A percentile compares a stretch with the other conserved stretches of the same genome.
Evolutionary conservation across 345 rosid species (phyloP).

Genomic region (Populus ilicifolia): DNA sequence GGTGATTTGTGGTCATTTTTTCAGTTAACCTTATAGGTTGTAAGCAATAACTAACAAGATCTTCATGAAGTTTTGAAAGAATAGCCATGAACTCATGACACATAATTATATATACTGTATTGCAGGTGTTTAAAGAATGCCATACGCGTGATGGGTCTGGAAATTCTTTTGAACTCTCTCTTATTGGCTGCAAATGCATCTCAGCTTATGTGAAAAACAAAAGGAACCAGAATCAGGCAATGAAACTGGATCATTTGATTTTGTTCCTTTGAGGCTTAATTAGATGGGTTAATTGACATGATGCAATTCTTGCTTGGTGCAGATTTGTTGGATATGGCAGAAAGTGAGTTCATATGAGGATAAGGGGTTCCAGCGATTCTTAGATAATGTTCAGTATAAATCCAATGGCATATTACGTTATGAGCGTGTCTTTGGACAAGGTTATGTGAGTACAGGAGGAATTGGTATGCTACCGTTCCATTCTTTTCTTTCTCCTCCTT

Average conservation of each 20-base stretch:
- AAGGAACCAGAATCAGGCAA: slow-evolving; percentile 95
- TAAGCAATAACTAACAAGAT: neutral
- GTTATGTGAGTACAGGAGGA: slow-evolving; percentile 97
- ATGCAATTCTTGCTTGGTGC: slow-evolving; percentile 26
- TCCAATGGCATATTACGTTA: slow-evolving; percentile 77
- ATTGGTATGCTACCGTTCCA: slow-evolving; percentile 42
- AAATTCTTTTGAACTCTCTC: slow-evolving; percentile 71
- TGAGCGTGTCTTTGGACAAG: slow-evolving; percentile 89
- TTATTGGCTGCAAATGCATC: slow-evolving; percentile 81
- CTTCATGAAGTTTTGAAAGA: neutral
- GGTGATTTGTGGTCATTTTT: neutral
- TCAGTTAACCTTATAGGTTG: neutral
- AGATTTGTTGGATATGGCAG: slow-evolving; percentile 98
- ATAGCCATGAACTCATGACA: neutral
- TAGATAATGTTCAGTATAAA: slow-evolving; percentile 92
- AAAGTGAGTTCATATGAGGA: slow-evolving; percentile 73
- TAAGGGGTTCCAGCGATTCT: slow-evolving; percentile 87
- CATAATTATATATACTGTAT: slow-evolving; percentile 5
- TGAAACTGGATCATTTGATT: neutral
- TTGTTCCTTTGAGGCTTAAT: slow-evolving; percentile 7
- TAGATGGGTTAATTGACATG: slow-evolving; percentile 15
- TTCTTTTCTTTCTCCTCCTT: neutral
- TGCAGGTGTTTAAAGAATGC: slow-evolving; percentile 81
- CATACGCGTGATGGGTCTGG: slow-evolving; percentile 49
- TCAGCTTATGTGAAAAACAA: slow-evolving; percentile 95